Base-by-base conservation (phyloP, 169 alveolate genomes). In the Miamiensis avidus region DNA sequence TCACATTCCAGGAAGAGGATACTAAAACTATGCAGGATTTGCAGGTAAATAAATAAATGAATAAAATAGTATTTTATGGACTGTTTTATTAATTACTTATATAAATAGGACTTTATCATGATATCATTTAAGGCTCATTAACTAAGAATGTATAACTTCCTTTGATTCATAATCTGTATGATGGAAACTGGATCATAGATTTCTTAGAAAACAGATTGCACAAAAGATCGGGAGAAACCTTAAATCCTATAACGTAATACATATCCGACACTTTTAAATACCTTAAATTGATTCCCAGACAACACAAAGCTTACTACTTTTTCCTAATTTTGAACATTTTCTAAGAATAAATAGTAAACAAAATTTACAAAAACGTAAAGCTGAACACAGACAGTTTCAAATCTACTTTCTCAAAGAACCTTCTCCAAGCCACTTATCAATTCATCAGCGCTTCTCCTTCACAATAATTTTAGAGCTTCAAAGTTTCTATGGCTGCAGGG, bases 101-200 rank as follows among this genome's bases (percentile, higher is more conserved):
- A 76, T 31, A 0, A 76, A 76, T 31, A 78, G 84, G 77, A 34
- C 64, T 79, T 0, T 79, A 49, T 83, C 85, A 74, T 32, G 86
- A 75, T 75, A 33, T 76, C 0, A 84, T 69, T 82, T 91, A 49
- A 75, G 88, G 84, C 26, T 76, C 32, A 30, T 25, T 26, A 31
- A 75, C 75, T 33, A 84, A 88, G 72, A 87, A 95, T 88, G 88
- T 93, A 85, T 96, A 92, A 26, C 93, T 92, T 79, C 94, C 95
- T 16, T 32, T 97, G 6, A 94, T 90, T 76, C 86, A 88, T 74
- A 96, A 96, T 83, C 49, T 97, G 0, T 84, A 96, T 81, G 84
- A 89, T 30, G 99, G 99, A 34, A 89, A 95, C 81, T 97, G 99
- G 98, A 85, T 95, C 33, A 76, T 96, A 64, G 95, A 96, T 74